These are phyloP conservation scores for Clathrospora elynae DNA, from an alignment of 2,329 filamentous ascomycete genomes.

Conservation along the genomic window DNA sequence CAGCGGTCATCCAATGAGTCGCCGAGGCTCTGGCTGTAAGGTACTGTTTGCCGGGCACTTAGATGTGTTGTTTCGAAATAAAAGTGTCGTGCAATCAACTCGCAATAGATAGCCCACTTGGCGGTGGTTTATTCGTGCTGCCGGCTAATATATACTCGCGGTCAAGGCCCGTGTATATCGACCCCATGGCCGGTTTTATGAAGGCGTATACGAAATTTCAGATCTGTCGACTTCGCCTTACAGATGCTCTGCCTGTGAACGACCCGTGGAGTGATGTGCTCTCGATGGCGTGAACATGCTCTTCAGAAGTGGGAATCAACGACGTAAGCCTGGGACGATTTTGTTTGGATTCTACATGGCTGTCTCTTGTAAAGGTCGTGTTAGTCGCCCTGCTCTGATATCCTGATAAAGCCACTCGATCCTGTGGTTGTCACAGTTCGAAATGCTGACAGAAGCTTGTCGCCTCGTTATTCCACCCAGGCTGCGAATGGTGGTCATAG, in stretches of 20 bases:
- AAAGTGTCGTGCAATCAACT: conserved; percentile 18
- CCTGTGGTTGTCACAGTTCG: too few species aligned
- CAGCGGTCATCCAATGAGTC: not conserved
- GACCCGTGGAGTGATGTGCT: too few species aligned
- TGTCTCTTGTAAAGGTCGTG: conserved; percentile 1
- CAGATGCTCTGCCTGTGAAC: not conserved
- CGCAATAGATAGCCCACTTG: conserved; percentile 9
- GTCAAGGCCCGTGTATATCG: conserved; percentile 16
- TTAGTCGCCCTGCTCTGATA: not conserved
- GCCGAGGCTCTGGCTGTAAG: too few species aligned
- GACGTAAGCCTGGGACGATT: too few species aligned
- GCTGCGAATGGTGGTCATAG: too few species aligned
- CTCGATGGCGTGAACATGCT: too few species aligned
- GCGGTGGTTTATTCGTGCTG: conserved; percentile 12
- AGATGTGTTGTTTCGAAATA: conserved; percentile 21
- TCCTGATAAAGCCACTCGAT: too few species aligned
- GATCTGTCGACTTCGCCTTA: not conserved
- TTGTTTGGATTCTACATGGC: not conserved
- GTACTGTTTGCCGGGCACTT: not conserved
- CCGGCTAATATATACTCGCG: conserved; percentile 23
- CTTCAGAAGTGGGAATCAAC: not conserved
- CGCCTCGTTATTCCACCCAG: too few species aligned
- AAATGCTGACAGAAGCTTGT: too few species aligned
- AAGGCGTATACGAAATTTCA: conserved; percentile 4
- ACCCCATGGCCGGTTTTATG: conserved; percentile 14